Base-by-base conservation (phyloP, 441 rosid genomes). In the Erysimum cheiri region DNA sequence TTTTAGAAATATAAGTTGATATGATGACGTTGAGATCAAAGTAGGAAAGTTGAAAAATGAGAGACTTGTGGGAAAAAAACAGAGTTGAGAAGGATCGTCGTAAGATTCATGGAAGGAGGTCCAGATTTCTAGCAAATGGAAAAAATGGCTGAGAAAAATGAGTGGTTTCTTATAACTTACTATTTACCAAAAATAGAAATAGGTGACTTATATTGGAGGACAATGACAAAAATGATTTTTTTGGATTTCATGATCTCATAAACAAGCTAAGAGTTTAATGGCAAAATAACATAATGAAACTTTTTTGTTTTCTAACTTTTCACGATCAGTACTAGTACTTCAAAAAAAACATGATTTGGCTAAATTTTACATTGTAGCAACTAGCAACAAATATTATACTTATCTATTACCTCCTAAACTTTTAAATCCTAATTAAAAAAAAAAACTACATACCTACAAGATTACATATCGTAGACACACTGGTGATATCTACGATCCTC, bases 131-230 rank as follows among this genome's bases (percentile, higher is more conserved):
- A 79, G 84, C 76, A 71, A 71, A 64, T 58, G n/a, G 0, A 60
- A 81, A 77, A 78, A 77, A 78, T 73, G 92, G 96, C 57, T 70
- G 80, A 85, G 80, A 85, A 87, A 73, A 82, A 76, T 70, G 35
- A 43, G 53, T 78, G 88, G 69, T 41, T 39, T 49, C 17, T 28
- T 31, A 40, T 31, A 48, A 15, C 46, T 28, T n/a, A n/a, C n/a
- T 33, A 6, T 50, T 35, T 49, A 56, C 57, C 43, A 63, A 49
- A 69, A 57, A 75, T 63, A 75, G 55, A 75, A 33, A 44, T 61
- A 8, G 4, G 24, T 35, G 50, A 83, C 22, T 85, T 78, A 70
- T 54, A 71, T 78, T 63, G 60, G 59, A 54, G 89, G 82, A 13
- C 68, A 47, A 59, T 71, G 56, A 52, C 17, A 56, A 33, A 58